Evolutionary conservation across 169 alveolate species (phyloP).

Genomic region (Plasmodium coatneyi): DNA sequence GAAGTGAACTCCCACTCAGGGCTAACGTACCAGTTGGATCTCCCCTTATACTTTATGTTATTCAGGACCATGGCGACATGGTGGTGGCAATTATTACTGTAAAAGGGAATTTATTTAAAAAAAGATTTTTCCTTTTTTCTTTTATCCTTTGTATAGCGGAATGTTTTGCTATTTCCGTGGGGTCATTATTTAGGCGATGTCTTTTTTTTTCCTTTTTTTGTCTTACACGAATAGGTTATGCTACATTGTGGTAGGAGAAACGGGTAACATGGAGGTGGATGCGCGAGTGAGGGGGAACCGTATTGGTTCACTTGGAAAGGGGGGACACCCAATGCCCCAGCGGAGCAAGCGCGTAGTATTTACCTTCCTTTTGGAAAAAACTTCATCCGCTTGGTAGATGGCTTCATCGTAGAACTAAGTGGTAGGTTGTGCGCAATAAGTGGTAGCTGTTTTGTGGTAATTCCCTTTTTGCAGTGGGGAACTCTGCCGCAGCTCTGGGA

Average conservation of each 20-base stretch:
- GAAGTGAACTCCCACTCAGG: not conserved
- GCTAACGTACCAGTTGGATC: slow-evolving; percentile 27
- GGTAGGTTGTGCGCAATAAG: too few relatives aligned
- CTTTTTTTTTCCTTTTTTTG: not conserved
- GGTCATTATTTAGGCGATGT: not conserved
- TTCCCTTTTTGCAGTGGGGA: not conserved
- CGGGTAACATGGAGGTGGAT: not conserved
- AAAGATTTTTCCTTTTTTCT: not conserved
- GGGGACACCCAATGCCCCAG: not conserved
- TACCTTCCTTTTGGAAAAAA: slow-evolving; percentile 35
- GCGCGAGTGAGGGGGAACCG: not conserved
- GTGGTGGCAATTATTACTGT: slow-evolving; percentile 54
- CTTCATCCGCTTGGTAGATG: slow-evolving; percentile 22
- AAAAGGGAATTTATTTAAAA: slow-evolving; percentile 8
- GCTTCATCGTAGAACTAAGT: slow-evolving; percentile 67
- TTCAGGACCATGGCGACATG: slow-evolving; percentile 48
- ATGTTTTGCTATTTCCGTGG: not conserved
- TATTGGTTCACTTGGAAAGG: not conserved
- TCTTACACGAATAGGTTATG: slow-evolving; percentile 46
- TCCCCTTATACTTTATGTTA: slow-evolving; percentile 48
- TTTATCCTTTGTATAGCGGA: not conserved
- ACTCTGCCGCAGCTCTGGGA: not conserved
- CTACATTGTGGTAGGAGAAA: not conserved
- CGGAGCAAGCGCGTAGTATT: not conserved
- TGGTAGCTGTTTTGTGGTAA: not conserved